These are phyloP conservation scores for Leccinum subrobustum DNA, from an alignment of 1,284 basidiomycete species.

Conservation along the genomic window DNA sequence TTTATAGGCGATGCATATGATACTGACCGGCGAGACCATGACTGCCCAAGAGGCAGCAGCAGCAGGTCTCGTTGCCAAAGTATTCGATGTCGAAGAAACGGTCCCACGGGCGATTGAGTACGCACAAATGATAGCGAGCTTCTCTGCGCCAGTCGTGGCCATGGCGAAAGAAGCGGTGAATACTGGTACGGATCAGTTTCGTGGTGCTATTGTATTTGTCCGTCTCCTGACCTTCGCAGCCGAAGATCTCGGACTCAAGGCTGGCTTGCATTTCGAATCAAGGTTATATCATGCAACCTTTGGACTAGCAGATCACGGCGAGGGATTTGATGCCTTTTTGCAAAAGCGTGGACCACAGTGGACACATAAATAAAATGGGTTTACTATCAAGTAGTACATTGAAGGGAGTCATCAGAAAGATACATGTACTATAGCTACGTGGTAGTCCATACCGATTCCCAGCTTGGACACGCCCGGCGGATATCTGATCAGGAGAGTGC, in stretches of 20 bases:
- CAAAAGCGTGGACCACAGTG: constrained; percentile 55
- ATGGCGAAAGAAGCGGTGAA: constrained; percentile 66
- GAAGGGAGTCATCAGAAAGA: background rate
- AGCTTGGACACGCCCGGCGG: background rate
- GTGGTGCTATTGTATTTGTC: background rate
- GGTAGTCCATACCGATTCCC: background rate
- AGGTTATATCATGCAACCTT: constrained; percentile 66
- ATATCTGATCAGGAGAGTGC: background rate
- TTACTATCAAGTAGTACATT: background rate
- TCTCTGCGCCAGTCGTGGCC: constrained; percentile 33
- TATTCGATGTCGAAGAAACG: constrained; percentile 29
- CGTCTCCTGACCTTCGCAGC: constrained; percentile 36
- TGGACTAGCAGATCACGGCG: constrained; percentile 65
- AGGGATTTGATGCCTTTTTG: constrained; percentile 64
- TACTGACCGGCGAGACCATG: constrained; percentile 57
- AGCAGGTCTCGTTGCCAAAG: constrained; percentile 34
- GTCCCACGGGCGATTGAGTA: constrained; percentile 28
- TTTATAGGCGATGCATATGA: constrained; percentile 62
- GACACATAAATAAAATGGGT: constrained; percentile 20
- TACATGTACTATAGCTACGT: background rate
- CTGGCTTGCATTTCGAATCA: constrained; percentile 61
- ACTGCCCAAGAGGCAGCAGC: constrained; percentile 53
- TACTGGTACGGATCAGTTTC: constrained; percentile 46
- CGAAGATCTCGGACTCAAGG: constrained; percentile 55
- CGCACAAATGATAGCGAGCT: constrained; percentile 31